Conservation (phyloP, 208 protist species). For the Vickermania ingenoplastis region DNA sequence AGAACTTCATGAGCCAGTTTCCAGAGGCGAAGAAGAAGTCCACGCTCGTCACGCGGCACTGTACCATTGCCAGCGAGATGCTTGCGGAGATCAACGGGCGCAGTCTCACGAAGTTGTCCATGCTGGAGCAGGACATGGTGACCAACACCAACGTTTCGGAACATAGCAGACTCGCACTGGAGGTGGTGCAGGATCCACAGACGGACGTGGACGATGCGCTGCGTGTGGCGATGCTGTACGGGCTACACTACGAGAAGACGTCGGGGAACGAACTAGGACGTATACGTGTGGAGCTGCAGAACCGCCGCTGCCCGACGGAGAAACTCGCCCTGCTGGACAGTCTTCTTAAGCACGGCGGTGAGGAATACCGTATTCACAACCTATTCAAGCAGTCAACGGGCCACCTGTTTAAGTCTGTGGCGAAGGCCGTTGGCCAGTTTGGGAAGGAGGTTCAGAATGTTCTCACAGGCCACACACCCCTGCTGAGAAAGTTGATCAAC, state of each 20-base stretch:
- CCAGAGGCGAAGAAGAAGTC: conserved; percentile 75
- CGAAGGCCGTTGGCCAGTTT: conserved; percentile 70
- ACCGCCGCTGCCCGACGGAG: conserved; percentile 43
- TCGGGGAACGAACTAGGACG: conserved; percentile 53
- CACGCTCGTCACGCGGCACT: conserved; percentile 70
- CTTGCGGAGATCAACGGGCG: conserved; percentile 73
- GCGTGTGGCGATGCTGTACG: conserved; percentile 71
- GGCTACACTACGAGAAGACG: conserved; percentile 66
- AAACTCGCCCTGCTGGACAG: conserved; percentile 65
- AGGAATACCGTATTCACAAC: conserved; percentile 57
- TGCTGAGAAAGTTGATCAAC: conserved; percentile 85
- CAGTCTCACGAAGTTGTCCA: conserved; percentile 68
- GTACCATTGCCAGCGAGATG: conserved; percentile 65
- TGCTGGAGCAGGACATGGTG: conserved; percentile 84
- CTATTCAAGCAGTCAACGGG: conserved; percentile 64
- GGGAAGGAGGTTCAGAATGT: conserved; percentile 93
- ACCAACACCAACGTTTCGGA: conserved; percentile 59
- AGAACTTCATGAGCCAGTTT: conserved; percentile 82
- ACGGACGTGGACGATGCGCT: conserved; percentile 77
- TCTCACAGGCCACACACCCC: conserved; percentile 95
- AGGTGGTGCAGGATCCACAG: conserved; percentile 73
- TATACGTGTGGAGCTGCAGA: conserved; percentile 49
- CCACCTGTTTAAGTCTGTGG: conserved; percentile 65
- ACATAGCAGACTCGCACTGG: conserved; percentile 65
- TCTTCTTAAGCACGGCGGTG: conserved; percentile 53